Conservation (phyloP, 768 basidiomycete species). For the Suillus cothurnatus region DNA sequence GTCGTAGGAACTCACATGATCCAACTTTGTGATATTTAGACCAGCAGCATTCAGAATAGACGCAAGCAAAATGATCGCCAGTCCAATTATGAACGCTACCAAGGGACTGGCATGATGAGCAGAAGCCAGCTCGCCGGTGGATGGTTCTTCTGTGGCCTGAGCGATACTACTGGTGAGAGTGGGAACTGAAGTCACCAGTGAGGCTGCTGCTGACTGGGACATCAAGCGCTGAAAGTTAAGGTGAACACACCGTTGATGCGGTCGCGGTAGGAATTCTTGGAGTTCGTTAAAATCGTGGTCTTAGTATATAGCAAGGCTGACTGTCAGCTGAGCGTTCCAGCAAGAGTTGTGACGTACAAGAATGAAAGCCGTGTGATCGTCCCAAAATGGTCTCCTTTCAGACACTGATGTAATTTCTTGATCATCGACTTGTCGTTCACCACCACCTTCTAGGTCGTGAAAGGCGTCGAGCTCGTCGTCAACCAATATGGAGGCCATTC, state of each 20-base stretch:
- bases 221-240: slow-evolving; percentile 17
- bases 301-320: not conserved
- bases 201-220: slow-evolving; percentile 16
- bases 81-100: slow-evolving; percentile 80
- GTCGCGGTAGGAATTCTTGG: not conserved
- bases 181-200: slow-evolving; percentile 9
- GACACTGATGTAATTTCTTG: not conserved
- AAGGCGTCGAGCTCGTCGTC: not conserved
- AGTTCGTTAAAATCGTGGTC: not conserved
- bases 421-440: not conserved
- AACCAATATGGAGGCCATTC: slow-evolving; percentile 29
- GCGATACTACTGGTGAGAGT: slow-evolving; percentile 19
- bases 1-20: slow-evolving; percentile 62
- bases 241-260: not conserved
- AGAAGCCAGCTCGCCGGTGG: slow-evolving; percentile 25
- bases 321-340: not conserved
- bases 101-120: slow-evolving; percentile 55
- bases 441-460: not conserved
- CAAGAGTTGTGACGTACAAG: not conserved
- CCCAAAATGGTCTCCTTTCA: not conserved
- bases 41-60: slow-evolving; percentile 90
- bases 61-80: slow-evolving; percentile 81
- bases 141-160: slow-evolving; percentile 19
- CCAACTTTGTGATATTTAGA: slow-evolving; percentile 93
- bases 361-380: not conserved